Conservation (phyloP, 2,329 filamentous ascomycete genomes). For the Pseudogymnoascus verrucosus region DNA sequence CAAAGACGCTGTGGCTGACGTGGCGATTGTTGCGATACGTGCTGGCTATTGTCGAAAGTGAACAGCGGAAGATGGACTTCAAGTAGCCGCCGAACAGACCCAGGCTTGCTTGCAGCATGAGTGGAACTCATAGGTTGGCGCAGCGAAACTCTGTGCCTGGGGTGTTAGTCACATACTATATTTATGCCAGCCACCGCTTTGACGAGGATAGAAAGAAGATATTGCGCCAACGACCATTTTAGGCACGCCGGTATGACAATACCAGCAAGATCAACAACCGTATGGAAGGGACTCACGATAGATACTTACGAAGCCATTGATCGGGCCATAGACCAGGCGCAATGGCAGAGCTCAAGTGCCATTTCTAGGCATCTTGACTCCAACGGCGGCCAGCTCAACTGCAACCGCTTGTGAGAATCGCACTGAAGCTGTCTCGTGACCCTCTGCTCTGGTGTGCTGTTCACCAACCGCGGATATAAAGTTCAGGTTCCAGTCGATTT, state of each 20-base stretch:
- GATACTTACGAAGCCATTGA: not conserved
- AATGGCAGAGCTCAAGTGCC: not conserved
- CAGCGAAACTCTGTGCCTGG: not conserved
- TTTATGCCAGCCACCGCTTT: not conserved
- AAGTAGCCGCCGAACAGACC: not conserved
- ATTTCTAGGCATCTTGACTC: not conserved
- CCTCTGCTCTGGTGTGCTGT: not conserved
- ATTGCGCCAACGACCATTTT: not conserved
- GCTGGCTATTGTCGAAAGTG: not conserved
- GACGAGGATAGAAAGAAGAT: not conserved
- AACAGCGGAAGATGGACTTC: not conserved
- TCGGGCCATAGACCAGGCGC: not conserved
- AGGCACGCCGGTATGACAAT: constrained; percentile 4
- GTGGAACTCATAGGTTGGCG: not conserved
- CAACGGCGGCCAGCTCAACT: not conserved
- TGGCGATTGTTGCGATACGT: not conserved
- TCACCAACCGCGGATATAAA: not conserved
- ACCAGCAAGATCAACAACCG: not conserved
- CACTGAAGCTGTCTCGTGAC: not conserved
- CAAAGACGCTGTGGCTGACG: not conserved
- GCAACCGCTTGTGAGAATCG: not conserved
- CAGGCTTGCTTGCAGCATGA: not conserved
- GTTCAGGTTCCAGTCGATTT: not conserved
- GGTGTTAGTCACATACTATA: constrained; percentile 4
- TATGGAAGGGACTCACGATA: constrained; percentile 4